These are phyloP conservation scores for Lactarius akahatsu DNA, from an alignment of 768 basidiomycete genomes.

Conservation along the genomic window DNA sequence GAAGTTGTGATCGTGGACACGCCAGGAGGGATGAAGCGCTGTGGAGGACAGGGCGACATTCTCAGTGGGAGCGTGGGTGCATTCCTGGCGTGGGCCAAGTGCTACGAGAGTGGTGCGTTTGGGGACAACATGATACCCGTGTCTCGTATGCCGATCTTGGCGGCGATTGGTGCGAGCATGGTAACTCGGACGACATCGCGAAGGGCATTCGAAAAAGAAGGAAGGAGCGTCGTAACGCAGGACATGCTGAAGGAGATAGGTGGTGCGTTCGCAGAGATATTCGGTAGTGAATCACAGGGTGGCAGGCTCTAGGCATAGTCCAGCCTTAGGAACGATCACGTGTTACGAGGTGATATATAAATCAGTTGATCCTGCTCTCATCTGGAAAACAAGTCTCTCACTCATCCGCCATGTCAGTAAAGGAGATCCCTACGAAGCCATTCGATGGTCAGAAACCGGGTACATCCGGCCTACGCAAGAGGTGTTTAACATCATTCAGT, in stretches of 20 bases:
- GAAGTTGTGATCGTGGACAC: conserved; percentile 61
- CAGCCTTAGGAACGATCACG: conserved; percentile 16
- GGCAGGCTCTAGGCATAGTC: conserved; percentile 37
- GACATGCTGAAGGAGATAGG: conserved; percentile 53
- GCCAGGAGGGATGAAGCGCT: conserved; percentile 84
- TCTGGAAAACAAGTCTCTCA: conserved; percentile 11
- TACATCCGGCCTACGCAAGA: conserved; percentile 95
- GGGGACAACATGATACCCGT: conserved; percentile 56
- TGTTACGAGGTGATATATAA: conserved; percentile 19
- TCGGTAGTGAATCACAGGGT: conserved; percentile 51
- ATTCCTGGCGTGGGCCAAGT: conserved; percentile 93
- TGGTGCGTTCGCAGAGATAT: conserved; percentile 68
- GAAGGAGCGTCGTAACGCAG: conserved; percentile 69
- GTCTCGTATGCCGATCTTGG: conserved; percentile 75
- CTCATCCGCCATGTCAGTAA: conserved; percentile 45
- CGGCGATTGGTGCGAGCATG: conserved; percentile 83
- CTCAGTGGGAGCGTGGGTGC: conserved; percentile 85
- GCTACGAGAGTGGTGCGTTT: conserved; percentile 82
- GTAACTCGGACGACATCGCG: conserved; percentile 84
- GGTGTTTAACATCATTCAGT: conserved; percentile 45
- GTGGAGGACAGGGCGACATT: conserved; percentile 96
- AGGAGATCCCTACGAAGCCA: conserved; percentile 78
- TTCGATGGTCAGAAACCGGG: conserved; percentile 96
- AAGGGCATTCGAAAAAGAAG: conserved; percentile 70
- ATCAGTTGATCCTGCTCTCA: conserved; percentile 1